Conservation (phyloP, 75 land plant species). For the Selaginella moellendorffii region DNA sequence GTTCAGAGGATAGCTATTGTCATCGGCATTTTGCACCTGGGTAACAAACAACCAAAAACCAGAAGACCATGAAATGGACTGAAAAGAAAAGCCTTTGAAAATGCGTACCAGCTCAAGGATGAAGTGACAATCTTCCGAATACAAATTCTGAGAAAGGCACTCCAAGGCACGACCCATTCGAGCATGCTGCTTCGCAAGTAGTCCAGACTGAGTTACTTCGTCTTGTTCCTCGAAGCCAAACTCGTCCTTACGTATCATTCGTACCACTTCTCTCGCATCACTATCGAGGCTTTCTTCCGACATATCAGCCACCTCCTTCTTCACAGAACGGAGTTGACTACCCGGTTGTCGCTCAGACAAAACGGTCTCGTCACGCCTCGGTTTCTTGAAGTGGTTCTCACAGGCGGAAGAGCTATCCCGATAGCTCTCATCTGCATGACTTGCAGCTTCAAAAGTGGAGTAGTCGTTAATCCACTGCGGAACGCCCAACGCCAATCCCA, state of each 20-base stretch:
- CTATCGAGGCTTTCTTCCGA: background rate
- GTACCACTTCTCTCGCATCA: slow-evolving; percentile 40
- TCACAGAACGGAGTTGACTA: background rate
- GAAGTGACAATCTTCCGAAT: slow-evolving; percentile 92
- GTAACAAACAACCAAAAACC: slow-evolving; percentile 6
- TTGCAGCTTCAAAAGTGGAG: background rate
- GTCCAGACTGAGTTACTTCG: slow-evolving; percentile 27
- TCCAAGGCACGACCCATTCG: slow-evolving; percentile 87
- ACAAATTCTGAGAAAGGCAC: slow-evolving; percentile 80
- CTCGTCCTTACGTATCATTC: slow-evolving; percentile 67
- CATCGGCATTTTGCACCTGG: slow-evolving; percentile 99
- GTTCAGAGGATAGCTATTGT: slow-evolving; percentile 46
- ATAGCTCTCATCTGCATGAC: slow-evolving; percentile 2
- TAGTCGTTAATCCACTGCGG: slow-evolving; percentile 65
- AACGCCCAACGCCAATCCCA: slow-evolving; percentile 60
- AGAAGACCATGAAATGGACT: background rate
- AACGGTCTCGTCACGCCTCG: background rate
- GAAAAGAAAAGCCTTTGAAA: background rate
- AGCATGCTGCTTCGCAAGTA: slow-evolving; percentile 85
- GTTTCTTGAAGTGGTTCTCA: background rate
- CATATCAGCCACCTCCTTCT: background rate
- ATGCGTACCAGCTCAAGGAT: slow-evolving; percentile 74
- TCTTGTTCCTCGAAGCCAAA: slow-evolving; percentile 60
- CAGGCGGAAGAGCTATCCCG: too few relatives aligned
- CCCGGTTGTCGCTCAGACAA: slow-evolving; percentile 1